Base-by-base conservation (phyloP, 352 stramenopile species). In the Globisporangium cystogenes region DNA sequence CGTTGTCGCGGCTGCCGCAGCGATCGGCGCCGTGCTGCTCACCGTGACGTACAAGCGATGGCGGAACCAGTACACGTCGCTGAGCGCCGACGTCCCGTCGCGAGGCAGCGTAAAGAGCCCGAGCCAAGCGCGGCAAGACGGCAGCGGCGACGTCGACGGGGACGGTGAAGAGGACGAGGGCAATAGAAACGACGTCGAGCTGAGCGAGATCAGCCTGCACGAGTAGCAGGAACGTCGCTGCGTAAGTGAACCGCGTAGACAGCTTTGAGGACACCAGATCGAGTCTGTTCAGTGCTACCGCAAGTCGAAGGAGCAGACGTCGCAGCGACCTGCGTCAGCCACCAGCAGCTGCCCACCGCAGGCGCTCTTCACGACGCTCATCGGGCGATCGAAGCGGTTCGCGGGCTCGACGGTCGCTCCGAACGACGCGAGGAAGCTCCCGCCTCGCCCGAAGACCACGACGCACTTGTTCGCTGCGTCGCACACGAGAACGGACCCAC, bases 141-240 rank as follows among this genome's bases (percentile, higher is more conserved):
- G 27, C 18, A 43, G 20, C 7, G 35, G 56, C 35, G 31, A 37
- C 8, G 63, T 71, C 29, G 64, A 61, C 10, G 51, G 24, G 1
- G 41, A 49, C 1, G 36, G 51, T 8, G 50, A 47, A 11, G 51
- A 55, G 5, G 37, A 35, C 6, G 47, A 61, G 15, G 39, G 51
- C 33, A 40, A 51, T 35, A 44, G 33, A 42, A 36, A 62, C n/a
- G 52, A 61, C 31, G 44, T 53, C 15, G 71, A 84, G 59, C 47
- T 84, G 55, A 82, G 70, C 53, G 73, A 84, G 47, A 80, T 84
- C 43, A 84, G 64, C 39, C 43, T 84, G 53, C 66, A 67, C 37
- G 72, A 84, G 51, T 64, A 39, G 33, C 33, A 12, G 3, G 24
- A 23, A 29, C 20, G 18, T n/a, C 26, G n/a, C n/a, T n/a, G 7